phyloP scores from a whole-genome alignment of 2,329 filamentous ascomycete genomes.

The Hymenoscyphus fraxineus region DNA sequence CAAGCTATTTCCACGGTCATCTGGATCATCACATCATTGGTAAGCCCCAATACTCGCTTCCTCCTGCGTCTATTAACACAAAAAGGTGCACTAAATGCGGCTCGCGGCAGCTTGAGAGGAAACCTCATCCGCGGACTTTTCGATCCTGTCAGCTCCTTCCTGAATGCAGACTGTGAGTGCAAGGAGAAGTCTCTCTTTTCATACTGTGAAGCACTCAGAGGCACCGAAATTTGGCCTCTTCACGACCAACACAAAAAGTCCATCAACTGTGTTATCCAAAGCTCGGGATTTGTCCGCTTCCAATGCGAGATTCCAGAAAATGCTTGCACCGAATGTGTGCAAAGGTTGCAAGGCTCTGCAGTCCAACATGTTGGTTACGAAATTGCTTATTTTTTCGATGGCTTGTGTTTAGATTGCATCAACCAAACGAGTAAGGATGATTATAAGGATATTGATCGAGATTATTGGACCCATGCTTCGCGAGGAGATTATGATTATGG shows the following conservation, averaged over 20 bases:
- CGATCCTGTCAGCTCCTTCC: background rate
- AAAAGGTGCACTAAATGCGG: background rate
- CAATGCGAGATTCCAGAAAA: background rate
- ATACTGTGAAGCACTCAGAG: slow-evolving; percentile 16
- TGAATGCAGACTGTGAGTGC: background rate
- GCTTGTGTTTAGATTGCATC: background rate
- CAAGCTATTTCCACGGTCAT: background rate
- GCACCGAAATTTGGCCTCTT: background rate
- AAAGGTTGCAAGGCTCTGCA: background rate
- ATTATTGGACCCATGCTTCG: background rate
- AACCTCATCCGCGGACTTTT: background rate
- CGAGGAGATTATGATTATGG: background rate
- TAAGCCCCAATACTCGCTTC: background rate
- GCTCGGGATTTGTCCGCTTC: background rate
- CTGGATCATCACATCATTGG: background rate
- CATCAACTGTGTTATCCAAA: background rate
- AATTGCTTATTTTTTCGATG: background rate
- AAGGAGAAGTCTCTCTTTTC: slow-evolving; percentile 6
- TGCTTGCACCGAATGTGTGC: background rate
- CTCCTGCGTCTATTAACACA: too few species aligned
- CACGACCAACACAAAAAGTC: background rate
- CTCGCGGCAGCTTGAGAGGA: background rate
- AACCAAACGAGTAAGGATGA: background rate
- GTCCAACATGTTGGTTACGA: background rate
- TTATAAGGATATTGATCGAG: background rate